phyloP scores from a whole-genome alignment of 352 stramenopile genomes.

The Pythium myriotylum region DNA sequence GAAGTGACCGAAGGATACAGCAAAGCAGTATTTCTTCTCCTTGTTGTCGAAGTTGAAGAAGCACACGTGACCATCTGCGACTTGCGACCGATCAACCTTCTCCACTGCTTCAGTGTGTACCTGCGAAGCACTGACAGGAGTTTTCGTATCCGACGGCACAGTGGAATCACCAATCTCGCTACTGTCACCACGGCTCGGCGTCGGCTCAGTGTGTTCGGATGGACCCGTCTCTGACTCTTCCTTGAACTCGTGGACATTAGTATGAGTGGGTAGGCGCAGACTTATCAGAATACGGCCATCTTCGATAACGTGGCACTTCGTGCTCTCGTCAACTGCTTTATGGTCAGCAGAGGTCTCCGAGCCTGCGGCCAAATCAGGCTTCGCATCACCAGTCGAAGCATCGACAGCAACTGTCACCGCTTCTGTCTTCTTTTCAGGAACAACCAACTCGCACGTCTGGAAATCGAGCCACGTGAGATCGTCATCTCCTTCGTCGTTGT shows the following conservation, averaged over 20 bases:
- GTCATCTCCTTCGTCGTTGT: conserved; percentile 43
- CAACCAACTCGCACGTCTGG: conserved; percentile 45
- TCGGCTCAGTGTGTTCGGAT: background rate
- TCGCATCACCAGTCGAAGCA: conserved; percentile 19
- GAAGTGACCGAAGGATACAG: conserved; percentile 57
- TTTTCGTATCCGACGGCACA: background rate
- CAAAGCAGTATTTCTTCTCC: conserved; percentile 73
- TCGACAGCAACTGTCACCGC: conserved; percentile 23
- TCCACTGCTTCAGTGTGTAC: background rate
- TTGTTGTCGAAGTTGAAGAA: conserved; percentile 67
- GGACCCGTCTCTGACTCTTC: background rate
- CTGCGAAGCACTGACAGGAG: background rate
- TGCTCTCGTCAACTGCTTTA: background rate
- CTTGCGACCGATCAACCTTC: conserved; percentile 36
- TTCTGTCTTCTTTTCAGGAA: conserved; percentile 42
- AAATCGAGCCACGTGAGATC: conserved; percentile 62
- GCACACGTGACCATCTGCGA: conserved; percentile 64
- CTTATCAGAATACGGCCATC: conserved; percentile 17
- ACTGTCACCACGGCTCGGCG: conserved; percentile 14
- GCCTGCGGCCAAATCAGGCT: no score
- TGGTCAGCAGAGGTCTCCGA: conserved; percentile 3
- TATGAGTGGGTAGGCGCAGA: conserved; percentile 21
- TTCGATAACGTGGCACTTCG: conserved; percentile 8
- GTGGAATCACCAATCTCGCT: background rate
- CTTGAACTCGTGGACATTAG: conserved; percentile 22